Base-by-base conservation (phyloP, 768 basidiomycete species). In the Pleurotus tuber-regium region DNA sequence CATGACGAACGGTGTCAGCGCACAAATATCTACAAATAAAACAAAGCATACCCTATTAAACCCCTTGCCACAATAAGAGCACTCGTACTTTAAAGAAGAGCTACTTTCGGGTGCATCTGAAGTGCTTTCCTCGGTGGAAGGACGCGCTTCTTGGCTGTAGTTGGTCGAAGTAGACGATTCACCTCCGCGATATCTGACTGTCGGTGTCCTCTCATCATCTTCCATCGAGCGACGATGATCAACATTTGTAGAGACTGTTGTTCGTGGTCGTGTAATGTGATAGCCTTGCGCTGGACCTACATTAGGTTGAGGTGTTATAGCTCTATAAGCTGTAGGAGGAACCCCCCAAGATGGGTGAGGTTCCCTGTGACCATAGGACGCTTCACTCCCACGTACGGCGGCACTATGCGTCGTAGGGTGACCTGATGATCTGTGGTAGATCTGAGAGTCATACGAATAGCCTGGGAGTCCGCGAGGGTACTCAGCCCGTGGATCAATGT, bases 51-150 rank as follows among this genome's bases (percentile, higher is more conserved):
- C 46, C 31, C 89, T 78, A 61, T 80, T 90, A 68, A 92, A 92
- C 16, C 83, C 82, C 64, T 91, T 92, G 24, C 84, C 83, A 63
- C 89, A 92, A 66, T 86, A 89, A 26, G 65, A 69, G 61, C 89
- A 92, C 58, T 89, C 87, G 61, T 91, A 90, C 66, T 84, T 87
- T 50, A 75, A 60, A 14, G 54, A 68, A 40, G 72, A 50, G 33
- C 51, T 54, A 42, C 57, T 39, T 49, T 61, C 55, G 39, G 62
- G 64, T n/a, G 54, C 29, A n/a, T 44, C 43, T 28, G 43, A 25
- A 28, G 19, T 9, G 19, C 18, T 26, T 29, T 47, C 46, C 23
- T 8, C 30, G 29, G 46, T 47, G 4, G 46, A 35, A 12, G 46
- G 29, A 16, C 25, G 46, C 14, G 18, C 29, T 9, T 19, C 6